These are phyloP conservation scores for Punica granatum DNA, from an alignment of 345 rosid species.

Conservation along the genomic window DNA sequence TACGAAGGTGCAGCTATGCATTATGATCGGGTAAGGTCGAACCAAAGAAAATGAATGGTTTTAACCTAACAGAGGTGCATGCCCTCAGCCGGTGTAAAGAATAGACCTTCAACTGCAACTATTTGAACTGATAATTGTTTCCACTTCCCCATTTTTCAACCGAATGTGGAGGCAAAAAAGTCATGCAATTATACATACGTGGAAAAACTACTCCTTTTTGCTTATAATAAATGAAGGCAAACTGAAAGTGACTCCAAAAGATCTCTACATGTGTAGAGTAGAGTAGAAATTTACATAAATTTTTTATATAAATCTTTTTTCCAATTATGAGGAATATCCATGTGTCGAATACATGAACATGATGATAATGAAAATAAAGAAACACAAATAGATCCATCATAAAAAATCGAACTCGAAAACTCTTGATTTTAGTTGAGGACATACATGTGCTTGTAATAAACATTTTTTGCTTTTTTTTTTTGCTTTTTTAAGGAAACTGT, in stretches of 20 bases:
- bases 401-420: no score
- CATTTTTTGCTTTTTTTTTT: no score
- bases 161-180: neutral
- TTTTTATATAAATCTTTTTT: neutral
- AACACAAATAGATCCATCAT: neutral
- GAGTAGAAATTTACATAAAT: neutral
- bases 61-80: neutral
- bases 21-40: neutral
- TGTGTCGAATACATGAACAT: no score
- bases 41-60: neutral
- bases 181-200: neutral
- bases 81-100: neutral
- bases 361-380: no score
- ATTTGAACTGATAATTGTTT: neutral
- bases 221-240: neutral
- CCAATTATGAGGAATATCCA: no score
- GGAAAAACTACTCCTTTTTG: neutral
- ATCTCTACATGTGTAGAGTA: neutral
- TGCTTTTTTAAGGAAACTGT: no score
- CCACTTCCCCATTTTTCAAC: neutral
- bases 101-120: neutral
- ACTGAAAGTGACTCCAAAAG: neutral
- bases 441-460: no score
- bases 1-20: neutral
- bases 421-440: no score